phyloP scores from a whole-genome alignment of 2,329 filamentous ascomycete species.

The Berkeleyomyces basicola region DNA sequence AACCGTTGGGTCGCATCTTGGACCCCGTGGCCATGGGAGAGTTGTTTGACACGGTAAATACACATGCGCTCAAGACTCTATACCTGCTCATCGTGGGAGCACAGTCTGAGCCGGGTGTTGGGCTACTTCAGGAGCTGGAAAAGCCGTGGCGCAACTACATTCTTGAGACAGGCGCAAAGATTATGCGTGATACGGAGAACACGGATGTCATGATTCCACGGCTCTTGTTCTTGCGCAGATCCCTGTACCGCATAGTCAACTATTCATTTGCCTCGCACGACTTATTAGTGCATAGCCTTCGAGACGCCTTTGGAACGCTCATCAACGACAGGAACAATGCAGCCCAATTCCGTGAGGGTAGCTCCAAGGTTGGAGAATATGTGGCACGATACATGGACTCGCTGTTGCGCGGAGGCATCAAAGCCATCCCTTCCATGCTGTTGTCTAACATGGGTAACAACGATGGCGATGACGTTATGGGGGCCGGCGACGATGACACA shows the following conservation, averaged over 20 bases:
- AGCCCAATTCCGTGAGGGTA: conserved; percentile 60
- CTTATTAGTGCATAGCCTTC: conserved; percentile 58
- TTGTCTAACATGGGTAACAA: conserved; percentile 33
- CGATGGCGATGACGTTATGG: conserved; percentile 35
- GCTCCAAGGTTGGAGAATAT: conserved; percentile 94
- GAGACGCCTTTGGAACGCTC: conserved; percentile 74
- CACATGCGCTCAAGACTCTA: conserved; percentile 54
- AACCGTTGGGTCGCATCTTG: conserved; percentile 49
- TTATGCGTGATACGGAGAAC: conserved; percentile 65
- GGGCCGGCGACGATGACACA: conserved; percentile 67
- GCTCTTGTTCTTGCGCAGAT: conserved; percentile 63
- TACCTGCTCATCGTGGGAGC: conserved; percentile 52
- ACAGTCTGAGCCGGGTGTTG: conserved; percentile 30
- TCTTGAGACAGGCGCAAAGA: conserved; percentile 51
- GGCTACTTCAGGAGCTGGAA: conserved; percentile 53
- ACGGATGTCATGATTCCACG: conserved; percentile 75
- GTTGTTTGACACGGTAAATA: conserved; percentile 54
- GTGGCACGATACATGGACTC: conserved; percentile 93
- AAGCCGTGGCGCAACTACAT: conserved; percentile 68
- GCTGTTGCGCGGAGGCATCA: conserved; percentile 73
- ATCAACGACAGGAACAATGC: conserved; percentile 77
- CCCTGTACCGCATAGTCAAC: conserved; percentile 59
- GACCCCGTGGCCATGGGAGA: conserved; percentile 51
- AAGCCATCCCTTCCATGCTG: conserved; percentile 57
- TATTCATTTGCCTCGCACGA: conserved; percentile 63